These are phyloP conservation scores for Lobosporangium transversale DNA, from an alignment of 192 early-diverging fungal species.

Conservation along the genomic window DNA sequence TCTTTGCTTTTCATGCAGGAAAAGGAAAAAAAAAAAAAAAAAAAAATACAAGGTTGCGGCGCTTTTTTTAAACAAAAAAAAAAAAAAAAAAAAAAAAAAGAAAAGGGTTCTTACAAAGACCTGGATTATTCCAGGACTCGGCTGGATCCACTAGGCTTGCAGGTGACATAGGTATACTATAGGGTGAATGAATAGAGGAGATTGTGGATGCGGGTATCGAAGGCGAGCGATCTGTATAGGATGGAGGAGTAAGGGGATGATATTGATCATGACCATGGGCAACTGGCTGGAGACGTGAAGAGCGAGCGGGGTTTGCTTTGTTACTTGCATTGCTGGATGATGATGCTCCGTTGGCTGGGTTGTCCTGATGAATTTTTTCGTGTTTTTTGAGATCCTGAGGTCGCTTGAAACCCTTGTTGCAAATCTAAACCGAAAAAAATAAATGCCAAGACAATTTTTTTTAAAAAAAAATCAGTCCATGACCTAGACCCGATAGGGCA, in stretches of 20 bases:
- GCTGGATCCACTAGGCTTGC: constrained; percentile 37
- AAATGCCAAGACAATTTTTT: constrained; percentile 25
- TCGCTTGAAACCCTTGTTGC: constrained; percentile 89
- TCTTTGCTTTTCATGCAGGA: neutral
- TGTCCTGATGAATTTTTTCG: constrained; percentile 77
- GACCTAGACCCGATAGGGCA: too few relatives aligned
- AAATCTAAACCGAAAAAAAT: constrained; percentile 57
- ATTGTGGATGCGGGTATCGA: constrained; percentile 40
- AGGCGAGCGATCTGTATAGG: constrained; percentile 40
- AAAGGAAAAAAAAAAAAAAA: neutral
- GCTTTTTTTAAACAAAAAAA: neutral
- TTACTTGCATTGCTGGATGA: neutral
- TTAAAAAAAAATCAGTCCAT: too few relatives aligned
- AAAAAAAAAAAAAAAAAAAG: constrained; percentile 1
- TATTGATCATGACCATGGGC: constrained; percentile 18
- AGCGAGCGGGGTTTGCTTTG: neutral
- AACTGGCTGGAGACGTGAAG: constrained; percentile 18
- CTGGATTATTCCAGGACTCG: constrained; percentile 39
- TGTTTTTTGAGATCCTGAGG: constrained; percentile 97
- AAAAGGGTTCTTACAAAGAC: constrained; percentile 28
- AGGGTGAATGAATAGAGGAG: constrained; percentile 33
- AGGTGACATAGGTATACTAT: constrained; percentile 40
- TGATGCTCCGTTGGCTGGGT: neutral
- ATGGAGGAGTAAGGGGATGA: constrained; percentile 41
- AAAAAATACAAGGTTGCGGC: neutral